Evolutionary conservation across 73 alveolate genomes (phyloP).

Genomic region (Stentor roeselii): DNA sequence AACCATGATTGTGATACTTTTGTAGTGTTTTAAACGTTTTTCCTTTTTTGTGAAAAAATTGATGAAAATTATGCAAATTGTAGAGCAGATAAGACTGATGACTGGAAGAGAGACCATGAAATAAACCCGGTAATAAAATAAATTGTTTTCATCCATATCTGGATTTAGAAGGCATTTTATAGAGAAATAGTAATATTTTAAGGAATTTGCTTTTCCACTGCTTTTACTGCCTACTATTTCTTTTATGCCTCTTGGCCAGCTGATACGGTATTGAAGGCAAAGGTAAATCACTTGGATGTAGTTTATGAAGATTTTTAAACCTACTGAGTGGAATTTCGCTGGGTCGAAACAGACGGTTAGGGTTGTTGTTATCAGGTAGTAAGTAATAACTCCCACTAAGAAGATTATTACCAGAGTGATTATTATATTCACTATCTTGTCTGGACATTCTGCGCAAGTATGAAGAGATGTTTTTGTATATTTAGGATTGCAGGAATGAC

Average conservation of each 20-base stretch:
- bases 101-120: not conserved
- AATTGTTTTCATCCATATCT: not conserved
- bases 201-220: not conserved
- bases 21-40: too few relatives aligned
- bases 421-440: constrained; percentile 21
- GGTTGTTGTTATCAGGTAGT: constrained; percentile 30
- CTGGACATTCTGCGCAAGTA: constrained; percentile 55
- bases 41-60: not conserved
- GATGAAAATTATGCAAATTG: not conserved
- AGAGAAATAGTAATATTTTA: not conserved
- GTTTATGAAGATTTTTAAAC: constrained; percentile 44
- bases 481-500: constrained; percentile 50
- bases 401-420: not conserved
- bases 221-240: too few relatives aligned
- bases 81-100: not conserved
- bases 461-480: constrained; percentile 25
- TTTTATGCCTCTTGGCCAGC: too few relatives aligned
- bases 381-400: constrained; percentile 18
- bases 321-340: constrained; percentile 32
- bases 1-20: not conserved
- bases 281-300: constrained; percentile 45
- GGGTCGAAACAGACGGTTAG: constrained; percentile 36
- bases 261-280: too few relatives aligned
- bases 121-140: not conserved
- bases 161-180: not conserved